Evolutionary conservation across 2,329 filamentous ascomycete genomes (phyloP).

Genomic region (Nothophaeocryptopus gaeumannii): DNA sequence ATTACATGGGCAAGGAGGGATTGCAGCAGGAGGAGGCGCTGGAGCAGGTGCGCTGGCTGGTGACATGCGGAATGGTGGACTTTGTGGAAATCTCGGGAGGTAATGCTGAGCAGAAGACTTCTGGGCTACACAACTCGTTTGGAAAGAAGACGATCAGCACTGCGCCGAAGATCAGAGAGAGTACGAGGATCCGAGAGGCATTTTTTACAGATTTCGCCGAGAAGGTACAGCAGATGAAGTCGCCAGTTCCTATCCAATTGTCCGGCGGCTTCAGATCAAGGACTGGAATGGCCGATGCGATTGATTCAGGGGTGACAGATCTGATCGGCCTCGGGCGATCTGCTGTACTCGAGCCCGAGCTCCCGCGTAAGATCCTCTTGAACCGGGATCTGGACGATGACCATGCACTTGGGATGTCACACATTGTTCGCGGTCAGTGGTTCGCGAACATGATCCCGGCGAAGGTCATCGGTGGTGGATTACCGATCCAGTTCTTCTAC

Average conservation of each 20-base stretch:
- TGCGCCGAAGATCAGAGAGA: constrained; percentile 24
- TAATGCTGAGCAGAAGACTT: constrained; percentile 31
- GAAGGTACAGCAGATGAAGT: constrained; percentile 28
- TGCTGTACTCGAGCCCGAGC: constrained; percentile 44
- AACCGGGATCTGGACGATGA: constrained; percentile 32
- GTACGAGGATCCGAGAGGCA: constrained; percentile 57
- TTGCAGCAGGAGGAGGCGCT: constrained; percentile 49
- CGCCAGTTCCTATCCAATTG: constrained; percentile 39
- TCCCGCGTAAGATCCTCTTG: constrained; percentile 40
- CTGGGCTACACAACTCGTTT: constrained; percentile 24
- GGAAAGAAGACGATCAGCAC: constrained; percentile 38
- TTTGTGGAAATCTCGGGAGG: constrained; percentile 69
- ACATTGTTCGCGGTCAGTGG: constrained; percentile 35
- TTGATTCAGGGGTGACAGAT: constrained; percentile 48
- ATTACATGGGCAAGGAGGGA: constrained; percentile 37
- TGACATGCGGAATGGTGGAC: constrained; percentile 52
- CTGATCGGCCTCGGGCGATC: constrained; percentile 51
- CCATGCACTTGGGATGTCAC: constrained; percentile 28
- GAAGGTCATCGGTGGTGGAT: constrained; percentile 33
- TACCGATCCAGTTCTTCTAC: constrained; percentile 37
- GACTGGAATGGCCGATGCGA: constrained; percentile 49
- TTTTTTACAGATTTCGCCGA: constrained; percentile 65
- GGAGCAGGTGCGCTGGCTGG: constrained; percentile 56
- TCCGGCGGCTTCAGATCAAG: constrained; percentile 62
- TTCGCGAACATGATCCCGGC: constrained; percentile 32